These are phyloP conservation scores for Salix dunnii DNA, from an alignment of 345 rosid genomes.

Conservation along the genomic window DNA sequence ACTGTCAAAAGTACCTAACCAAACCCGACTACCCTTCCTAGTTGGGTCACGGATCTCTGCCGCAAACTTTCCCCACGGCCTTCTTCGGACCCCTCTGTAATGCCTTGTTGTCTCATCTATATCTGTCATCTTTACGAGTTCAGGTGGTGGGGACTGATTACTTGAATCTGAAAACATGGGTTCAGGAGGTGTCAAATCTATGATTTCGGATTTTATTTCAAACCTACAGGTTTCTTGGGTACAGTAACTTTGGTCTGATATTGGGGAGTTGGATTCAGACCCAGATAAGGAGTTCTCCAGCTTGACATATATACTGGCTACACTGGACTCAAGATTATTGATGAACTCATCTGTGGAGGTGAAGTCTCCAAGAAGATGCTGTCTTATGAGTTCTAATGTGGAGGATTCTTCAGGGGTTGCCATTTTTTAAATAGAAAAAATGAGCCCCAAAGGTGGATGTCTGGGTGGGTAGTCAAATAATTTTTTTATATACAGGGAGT, in stretches of 20 bases:
- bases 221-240: conserved; percentile 5
- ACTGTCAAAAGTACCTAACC: conserved; percentile 81
- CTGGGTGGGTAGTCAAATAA: background rate
- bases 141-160: background rate
- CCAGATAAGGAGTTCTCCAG: conserved; percentile 26
- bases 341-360: conserved; percentile 39
- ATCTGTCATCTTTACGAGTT: background rate
- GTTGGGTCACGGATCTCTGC: conserved; percentile 92
- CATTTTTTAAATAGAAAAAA: conserved; percentile 17
- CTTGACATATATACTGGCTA: conserved; percentile 30
- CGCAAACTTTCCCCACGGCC: conserved; percentile 95
- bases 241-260: conserved; percentile 16
- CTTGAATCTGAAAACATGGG: conserved; percentile 13
- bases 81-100: conserved; percentile 81
- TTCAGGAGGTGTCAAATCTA: conserved; percentile 17
- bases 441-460: background rate
- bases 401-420: conserved; percentile 34
- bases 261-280: conserved; percentile 37
- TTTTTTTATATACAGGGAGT: background rate
- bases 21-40: conserved; percentile 72
- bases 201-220: conserved; percentile 26
- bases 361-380: conserved; percentile 59
- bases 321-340: conserved; percentile 22
- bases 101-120: conserved; percentile 36
- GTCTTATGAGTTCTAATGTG: conserved; percentile 40